Base-by-base conservation (phyloP, 2,329 filamentous ascomycete species). In the Sclerotinia nivalis region DNA sequence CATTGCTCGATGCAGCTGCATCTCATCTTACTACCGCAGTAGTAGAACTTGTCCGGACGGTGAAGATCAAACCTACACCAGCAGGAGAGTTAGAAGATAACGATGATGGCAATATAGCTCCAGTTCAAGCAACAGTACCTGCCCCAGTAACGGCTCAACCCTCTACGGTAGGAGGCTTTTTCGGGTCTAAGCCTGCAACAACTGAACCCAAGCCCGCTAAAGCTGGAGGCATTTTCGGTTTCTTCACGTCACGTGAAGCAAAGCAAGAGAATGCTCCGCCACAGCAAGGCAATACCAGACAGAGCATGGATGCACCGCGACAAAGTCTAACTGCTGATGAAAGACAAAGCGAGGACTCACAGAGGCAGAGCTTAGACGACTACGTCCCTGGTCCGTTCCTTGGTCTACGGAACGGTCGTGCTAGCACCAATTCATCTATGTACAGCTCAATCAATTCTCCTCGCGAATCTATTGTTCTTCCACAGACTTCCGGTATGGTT, bases 1-100 rank as follows among this genome's bases (percentile, higher is more conserved):
- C 93, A 8, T 82, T 99, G 4, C 84, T 99, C 31, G 96, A 99
- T 79, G 96, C 95, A 4, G 95, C 96, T 2, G 93, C 95, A 10
- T 96, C 93, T 34, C 93, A 99, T 80, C 85, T 98, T 49, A 93
- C 93, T 1, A 89, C 92, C 6, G 89, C 94, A 2, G 86, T 98
- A 34, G 89, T 99, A 28, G 94, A 97, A 76, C 85, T 98, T 20
- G 85, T 97, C 67, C 91, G 92, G 62, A 83, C 87, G 7, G 93
- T 93, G 76, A 97, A 97, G 81, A 93, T 98, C 73, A 87, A 91
- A 45, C 85, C 89, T 12, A 96, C 92, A 0, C 89, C 91, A 2
- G 85, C 85, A 1, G 88, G 88, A 59, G 92, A 96, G 76, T 82
- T 96, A n/a, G 91, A 93, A 68, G 88, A 91, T 31, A 91, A 93